These are phyloP conservation scores for Myxozyma geophila DNA, from an alignment of 805 yeast genomes.

Conservation along the genomic window DNA sequence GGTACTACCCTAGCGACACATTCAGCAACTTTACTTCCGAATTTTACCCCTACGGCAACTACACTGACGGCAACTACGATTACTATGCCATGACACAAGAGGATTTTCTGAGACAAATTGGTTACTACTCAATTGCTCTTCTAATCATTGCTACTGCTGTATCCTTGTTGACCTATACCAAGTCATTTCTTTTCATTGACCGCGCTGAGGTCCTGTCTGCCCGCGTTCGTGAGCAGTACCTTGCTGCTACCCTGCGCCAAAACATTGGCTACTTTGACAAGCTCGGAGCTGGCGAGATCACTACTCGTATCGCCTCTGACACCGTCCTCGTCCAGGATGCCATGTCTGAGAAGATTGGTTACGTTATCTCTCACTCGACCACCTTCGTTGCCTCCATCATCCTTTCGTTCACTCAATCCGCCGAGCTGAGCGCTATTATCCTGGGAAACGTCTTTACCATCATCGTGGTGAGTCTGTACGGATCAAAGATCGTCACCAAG, in stretches of 20 bases:
- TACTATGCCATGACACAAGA: conserved; percentile 8
- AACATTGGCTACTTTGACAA: conserved; percentile 51
- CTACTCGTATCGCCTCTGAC: conserved; percentile 51
- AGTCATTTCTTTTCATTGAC: conserved; percentile 47
- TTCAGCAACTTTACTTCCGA: conserved; percentile 12
- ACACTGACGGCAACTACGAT: conserved; percentile 14
- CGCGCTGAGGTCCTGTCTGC: conserved; percentile 51
- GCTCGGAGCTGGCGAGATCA: conserved; percentile 51
- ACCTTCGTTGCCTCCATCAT: conserved; percentile 49
- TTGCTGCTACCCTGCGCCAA: conserved; percentile 47
- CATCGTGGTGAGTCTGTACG: conserved; percentile 41
- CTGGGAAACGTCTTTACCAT: conserved; percentile 45
- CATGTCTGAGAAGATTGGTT: conserved; percentile 50
- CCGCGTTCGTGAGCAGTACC: conserved; percentile 47
- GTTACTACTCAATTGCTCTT: conserved; percentile 45
- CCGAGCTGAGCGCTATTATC: conserved; percentile 47
- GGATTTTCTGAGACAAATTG: conserved; percentile 19
- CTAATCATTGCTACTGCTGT: conserved; percentile 48
- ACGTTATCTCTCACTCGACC: conserved; percentile 47
- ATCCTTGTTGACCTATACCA: conserved; percentile 39
- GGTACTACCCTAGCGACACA: conserved; percentile 10
- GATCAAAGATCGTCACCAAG: conserved; percentile 42
- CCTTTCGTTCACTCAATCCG: conserved; percentile 46
- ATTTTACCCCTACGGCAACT: conserved; percentile 1
- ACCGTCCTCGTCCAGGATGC: conserved; percentile 51